These are phyloP conservation scores for Polygonum aviculare DNA, from an alignment of 148 eudicot species.

Conservation along the genomic window DNA sequence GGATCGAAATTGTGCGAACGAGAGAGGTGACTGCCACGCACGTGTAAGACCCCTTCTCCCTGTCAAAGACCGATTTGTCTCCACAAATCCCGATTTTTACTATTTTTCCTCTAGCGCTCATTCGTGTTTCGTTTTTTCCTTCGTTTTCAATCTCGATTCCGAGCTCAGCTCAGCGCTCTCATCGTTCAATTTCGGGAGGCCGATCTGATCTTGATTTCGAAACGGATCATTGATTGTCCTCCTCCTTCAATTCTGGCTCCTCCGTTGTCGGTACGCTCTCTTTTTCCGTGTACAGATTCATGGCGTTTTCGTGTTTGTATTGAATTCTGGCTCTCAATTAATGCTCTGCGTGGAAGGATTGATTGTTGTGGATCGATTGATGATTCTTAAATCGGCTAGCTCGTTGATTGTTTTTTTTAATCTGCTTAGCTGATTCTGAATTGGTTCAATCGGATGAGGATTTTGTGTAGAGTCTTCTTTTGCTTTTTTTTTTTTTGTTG, in stretches of 20 bases:
- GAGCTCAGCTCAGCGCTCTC: background rate
- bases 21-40: constrained; percentile 11
- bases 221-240: background rate
- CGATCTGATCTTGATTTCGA: background rate
- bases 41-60: background rate
- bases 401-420: background rate
- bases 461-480: background rate
- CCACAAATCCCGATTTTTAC: background rate
- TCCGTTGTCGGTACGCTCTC: constrained; percentile 7
- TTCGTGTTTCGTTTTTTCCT: background rate
- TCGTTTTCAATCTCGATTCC: background rate
- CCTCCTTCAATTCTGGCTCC: background rate
- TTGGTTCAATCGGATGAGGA: background rate
- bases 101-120: background rate
- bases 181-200: constrained; percentile 1
- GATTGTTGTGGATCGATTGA: background rate
- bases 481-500: background rate
- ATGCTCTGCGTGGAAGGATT: background rate
- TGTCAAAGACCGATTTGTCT: background rate
- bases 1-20: constrained; percentile 6
- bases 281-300: constrained; percentile 5
- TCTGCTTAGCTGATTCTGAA: constrained; percentile 2
- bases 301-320: background rate
- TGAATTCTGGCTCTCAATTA: background rate
- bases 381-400: background rate